Percentiles rank a stretch among this genome's conserved stretches.
phyloP scores from a whole-genome alignment of 495 filamentous ascomycete species.

The Hypoxylon intermedium region DNA sequence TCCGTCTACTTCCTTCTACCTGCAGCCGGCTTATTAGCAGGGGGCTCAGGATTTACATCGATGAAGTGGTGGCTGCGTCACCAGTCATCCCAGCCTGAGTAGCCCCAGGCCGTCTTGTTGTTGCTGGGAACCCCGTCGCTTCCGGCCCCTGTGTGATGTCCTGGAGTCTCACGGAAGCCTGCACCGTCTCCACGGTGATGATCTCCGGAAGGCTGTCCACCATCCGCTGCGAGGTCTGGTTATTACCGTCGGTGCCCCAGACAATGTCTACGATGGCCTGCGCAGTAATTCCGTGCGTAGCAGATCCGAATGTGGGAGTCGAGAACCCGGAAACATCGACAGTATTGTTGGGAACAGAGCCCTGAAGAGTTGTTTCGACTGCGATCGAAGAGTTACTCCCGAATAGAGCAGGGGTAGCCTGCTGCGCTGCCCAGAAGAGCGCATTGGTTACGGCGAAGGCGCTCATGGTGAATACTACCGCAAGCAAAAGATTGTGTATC shows the following conservation, averaged over 20 bases:
- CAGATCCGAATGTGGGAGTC: neutral
- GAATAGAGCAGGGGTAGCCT: neutral
- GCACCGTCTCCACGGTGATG: neutral
- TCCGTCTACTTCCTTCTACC: too few species aligned
- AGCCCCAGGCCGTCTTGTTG: neutral
- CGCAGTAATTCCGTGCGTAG: neutral
- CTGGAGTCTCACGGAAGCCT: neutral
- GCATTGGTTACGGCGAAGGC: neutral
- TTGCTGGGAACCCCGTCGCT: neutral
- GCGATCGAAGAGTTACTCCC: neutral
- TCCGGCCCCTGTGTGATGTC: slow-evolving; percentile 3
- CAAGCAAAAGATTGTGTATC: too few species aligned
- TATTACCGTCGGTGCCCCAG: neutral
- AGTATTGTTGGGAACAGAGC: neutral
- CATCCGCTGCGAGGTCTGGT: neutral
- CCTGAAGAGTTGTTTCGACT: neutral
- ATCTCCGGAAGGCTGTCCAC: slow-evolving; percentile 1
- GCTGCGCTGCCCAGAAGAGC: neutral
- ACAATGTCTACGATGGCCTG: neutral
- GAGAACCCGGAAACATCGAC: neutral
- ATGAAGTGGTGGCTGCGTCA: neutral
- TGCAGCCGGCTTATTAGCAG: too few species aligned
- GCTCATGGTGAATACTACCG: neutral
- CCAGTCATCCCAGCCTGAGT: too few species aligned
- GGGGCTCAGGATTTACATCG: too few species aligned